Percentiles rank a stretch among this genome's conserved stretches.
These are phyloP conservation scores for Ogataea hybrid DNA, from an alignment of 1,139 yeast species.

Conservation along the genomic window DNA sequence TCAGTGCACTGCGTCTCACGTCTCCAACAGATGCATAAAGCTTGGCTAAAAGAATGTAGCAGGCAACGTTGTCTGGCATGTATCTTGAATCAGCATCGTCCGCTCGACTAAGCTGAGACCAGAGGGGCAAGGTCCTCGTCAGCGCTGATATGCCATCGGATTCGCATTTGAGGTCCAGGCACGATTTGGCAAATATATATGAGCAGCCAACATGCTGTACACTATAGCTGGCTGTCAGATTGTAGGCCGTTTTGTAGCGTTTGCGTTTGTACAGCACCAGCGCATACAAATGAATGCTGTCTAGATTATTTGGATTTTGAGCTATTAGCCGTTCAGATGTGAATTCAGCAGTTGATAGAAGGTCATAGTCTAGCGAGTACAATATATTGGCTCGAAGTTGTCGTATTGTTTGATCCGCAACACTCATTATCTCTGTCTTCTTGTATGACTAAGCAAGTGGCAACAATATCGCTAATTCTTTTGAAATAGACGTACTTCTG, in stretches of 20 bases:
- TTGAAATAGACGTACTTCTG: background rate
- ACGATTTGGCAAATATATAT: slow-evolving; percentile 65
- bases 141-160: slow-evolving; percentile 66
- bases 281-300: slow-evolving; percentile 63
- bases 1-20: slow-evolving; percentile 59
- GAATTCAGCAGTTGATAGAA: slow-evolving; percentile 72
- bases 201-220: slow-evolving; percentile 65
- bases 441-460: slow-evolving; percentile 3
- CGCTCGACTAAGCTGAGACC: slow-evolving; percentile 26
- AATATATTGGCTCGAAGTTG: slow-evolving; percentile 56
- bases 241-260: slow-evolving; percentile 61
- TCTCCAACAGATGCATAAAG: slow-evolving; percentile 61
- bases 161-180: slow-evolving; percentile 53
- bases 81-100: slow-evolving; percentile 26
- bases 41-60: slow-evolving; percentile 69
- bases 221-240: slow-evolving; percentile 38
- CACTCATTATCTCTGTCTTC: slow-evolving; percentile 19
- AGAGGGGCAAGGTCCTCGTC: slow-evolving; percentile 37
- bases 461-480: background rate
- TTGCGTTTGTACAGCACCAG: slow-evolving; percentile 55
- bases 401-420: slow-evolving; percentile 32
- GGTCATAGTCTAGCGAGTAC: slow-evolving; percentile 70
- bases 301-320: slow-evolving; percentile 43
- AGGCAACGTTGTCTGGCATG: slow-evolving; percentile 63
- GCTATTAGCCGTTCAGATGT: slow-evolving; percentile 76